Base-by-base conservation (phyloP, 1,139 yeast genomes). In the Hyphopichia pseudoburtonii region DNA sequence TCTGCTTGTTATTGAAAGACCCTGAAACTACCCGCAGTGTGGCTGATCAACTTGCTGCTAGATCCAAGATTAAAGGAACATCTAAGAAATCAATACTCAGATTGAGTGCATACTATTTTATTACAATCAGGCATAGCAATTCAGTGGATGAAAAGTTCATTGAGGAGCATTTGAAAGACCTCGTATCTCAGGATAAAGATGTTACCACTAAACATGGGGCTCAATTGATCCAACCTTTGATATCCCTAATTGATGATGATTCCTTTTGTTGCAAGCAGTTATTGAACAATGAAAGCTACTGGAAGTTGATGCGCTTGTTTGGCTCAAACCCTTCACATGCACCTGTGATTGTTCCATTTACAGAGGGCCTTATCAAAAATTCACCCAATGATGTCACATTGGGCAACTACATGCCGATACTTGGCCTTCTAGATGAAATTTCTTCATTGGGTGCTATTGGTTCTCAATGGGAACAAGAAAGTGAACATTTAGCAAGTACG, bases 401-500 rank as follows among this genome's bases (percentile, higher is more conserved):
- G 2, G 59, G 60, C 1, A 85, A 82, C 50, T 85, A 78, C 48
- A 76, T 83, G 75, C 70, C 77, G 45, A 54, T 83, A 14, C 64
- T 89, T 30, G 90, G 89, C 1, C 62, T 86, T 17, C 62, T 87
- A 31, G 95, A 87, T 55, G 95, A 86, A 46, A 73, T 88, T 17
- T 86, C 95, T 0, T 84, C 90, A 1, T 78, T 83, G 33, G 95
- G 95, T 3, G 89, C 95, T 0, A 67, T 82, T 37, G 94, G 89
- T 5, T 82, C 89, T 7, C 86, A 78, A 55, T 78, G 78, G 74
- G 95, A 85, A 57, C 86, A 79, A 48, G 81, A 78, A 42, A 68
- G 36, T 9, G 37, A 39, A 27, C 59, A 62, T 17, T 51, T 73
- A 29, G 54, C 65, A 4, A 62, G 63, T 27, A 57, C 64, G 22